phyloP scores from a whole-genome alignment of 2,329 filamentous ascomycete genomes.

The Nemania abortiva region DNA sequence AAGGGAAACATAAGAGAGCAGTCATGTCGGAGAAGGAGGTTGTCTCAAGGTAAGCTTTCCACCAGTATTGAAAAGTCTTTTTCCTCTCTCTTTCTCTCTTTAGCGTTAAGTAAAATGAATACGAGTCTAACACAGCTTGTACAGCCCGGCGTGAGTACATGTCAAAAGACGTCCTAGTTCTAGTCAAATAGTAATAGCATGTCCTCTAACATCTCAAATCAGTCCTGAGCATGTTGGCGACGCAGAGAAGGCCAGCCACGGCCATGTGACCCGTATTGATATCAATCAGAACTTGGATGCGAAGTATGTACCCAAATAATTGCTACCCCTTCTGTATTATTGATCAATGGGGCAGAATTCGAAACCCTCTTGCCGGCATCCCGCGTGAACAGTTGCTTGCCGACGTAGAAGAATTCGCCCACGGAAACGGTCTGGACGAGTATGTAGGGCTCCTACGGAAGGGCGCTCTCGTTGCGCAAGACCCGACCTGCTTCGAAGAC shows the following conservation, averaged over 20 bases:
- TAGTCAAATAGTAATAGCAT: background rate
- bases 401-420: slow-evolving; percentile 70
- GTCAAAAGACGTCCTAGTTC: background rate
- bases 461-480: slow-evolving; percentile 81
- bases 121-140: slow-evolving; percentile 13
- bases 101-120: background rate
- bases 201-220: slow-evolving; percentile 17
- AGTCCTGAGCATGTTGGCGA: slow-evolving; percentile 25
- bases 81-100: no score
- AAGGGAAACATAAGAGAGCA: slow-evolving; percentile 6
- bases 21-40: slow-evolving; percentile 34
- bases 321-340: background rate
- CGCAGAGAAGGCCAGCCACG: slow-evolving; percentile 53
- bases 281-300: slow-evolving; percentile 62
- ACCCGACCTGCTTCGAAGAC: slow-evolving; percentile 71
- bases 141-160: slow-evolving; percentile 33
- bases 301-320: slow-evolving; percentile 54
- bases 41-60: slow-evolving; percentile 26
- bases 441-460: slow-evolving; percentile 70
- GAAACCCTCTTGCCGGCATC: slow-evolving; percentile 62
- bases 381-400: slow-evolving; percentile 64
- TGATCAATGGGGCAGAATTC: slow-evolving; percentile 53
- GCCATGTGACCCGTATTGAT: slow-evolving; percentile 54
- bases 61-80: background rate
- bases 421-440: slow-evolving; percentile 67